Percentiles rank a stretch among this genome's conserved stretches.
phyloP scores from a whole-genome alignment of 2,329 filamentous ascomycete genomes.

The Aspergillus bombycis region DNA sequence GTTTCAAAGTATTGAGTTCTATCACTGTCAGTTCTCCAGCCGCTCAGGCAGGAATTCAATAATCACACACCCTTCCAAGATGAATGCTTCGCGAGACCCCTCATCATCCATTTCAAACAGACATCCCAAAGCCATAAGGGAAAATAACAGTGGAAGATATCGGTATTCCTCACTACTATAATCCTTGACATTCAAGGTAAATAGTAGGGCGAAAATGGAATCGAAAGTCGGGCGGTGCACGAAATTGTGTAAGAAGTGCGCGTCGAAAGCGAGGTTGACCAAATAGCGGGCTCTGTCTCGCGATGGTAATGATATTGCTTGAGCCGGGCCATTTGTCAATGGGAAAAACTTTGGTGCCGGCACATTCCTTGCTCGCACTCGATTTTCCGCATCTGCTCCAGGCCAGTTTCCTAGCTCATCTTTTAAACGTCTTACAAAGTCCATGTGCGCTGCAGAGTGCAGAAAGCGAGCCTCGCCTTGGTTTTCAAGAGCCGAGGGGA shows the following conservation, averaged over 20 bases:
- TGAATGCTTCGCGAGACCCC: neutral
- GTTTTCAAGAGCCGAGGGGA: neutral
- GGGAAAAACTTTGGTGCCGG: neutral
- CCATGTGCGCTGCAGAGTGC: neutral
- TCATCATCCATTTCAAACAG: neutral
- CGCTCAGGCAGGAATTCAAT: neutral
- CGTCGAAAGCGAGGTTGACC: constrained; percentile 12
- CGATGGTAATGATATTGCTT: neutral
- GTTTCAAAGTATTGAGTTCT: constrained; percentile 13
- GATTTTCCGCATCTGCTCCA: constrained; percentile 1
- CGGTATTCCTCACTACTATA: constrained; percentile 9
- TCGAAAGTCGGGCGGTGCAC: constrained; percentile 14
- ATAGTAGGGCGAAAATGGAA: constrained; percentile 11
- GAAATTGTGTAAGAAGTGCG: constrained; percentile 13
- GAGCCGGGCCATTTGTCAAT: neutral
- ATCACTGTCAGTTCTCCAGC: neutral
- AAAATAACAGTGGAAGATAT: constrained; percentile 12
- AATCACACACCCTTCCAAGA: constrained; percentile 5
- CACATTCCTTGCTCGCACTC: neutral
- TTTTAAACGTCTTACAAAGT: constrained; percentile 1
- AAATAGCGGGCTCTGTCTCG: neutral
- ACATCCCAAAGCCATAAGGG: constrained; percentile 15
- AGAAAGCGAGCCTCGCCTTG: neutral
- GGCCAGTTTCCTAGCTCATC: constrained; percentile 2
- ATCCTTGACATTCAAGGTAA: constrained; percentile 9